A percentile compares a stretch with the other conserved stretches of the same genome.
phyloP scores from a whole-genome alignment of 352 stramenopile species.

The Pythium rishiriense region DNA sequence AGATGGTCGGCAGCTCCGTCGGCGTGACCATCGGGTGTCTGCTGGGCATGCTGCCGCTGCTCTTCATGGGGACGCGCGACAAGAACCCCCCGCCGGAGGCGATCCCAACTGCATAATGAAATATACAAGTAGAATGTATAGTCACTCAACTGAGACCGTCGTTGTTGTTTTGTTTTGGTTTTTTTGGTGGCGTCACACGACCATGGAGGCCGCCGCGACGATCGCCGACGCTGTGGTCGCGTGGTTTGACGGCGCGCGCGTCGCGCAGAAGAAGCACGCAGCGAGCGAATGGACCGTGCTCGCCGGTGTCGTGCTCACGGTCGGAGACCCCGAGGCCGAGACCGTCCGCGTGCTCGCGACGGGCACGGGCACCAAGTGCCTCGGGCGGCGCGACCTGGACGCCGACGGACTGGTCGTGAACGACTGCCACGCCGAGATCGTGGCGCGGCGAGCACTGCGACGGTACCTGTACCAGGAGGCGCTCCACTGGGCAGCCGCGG shows the following conservation, averaged over 20 bases:
- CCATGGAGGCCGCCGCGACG: constrained; percentile 8
- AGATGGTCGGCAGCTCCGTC: constrained; percentile 63
- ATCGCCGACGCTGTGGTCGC: constrained; percentile 41
- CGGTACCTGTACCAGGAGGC: constrained; percentile 86
- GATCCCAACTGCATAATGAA: background rate
- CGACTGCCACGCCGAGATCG: constrained; percentile 93
- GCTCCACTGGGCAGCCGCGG: constrained; percentile 27
- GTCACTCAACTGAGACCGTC: constrained; percentile 26
- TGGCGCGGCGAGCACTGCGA: constrained; percentile 84
- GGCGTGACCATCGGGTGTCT: constrained; percentile 78
- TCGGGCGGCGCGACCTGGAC: constrained; percentile 67
- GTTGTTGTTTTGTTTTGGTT: no score
- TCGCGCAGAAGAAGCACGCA: constrained; percentile 66
- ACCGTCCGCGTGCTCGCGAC: constrained; percentile 48
- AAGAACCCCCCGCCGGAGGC: background rate
- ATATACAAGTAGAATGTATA: constrained; percentile 23
- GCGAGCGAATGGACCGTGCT: constrained; percentile 63
- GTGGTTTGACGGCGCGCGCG: constrained; percentile 54
- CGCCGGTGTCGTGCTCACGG: constrained; percentile 48
- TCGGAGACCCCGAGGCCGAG: constrained; percentile 5
- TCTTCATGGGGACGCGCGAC: constrained; percentile 72
- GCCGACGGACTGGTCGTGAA: constrained; percentile 82
- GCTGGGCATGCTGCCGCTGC: constrained; percentile 69
- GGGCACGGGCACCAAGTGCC: constrained; percentile 79
- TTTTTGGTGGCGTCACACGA: no score